Evolutionary conservation across 1,139 yeast species (phyloP).

Genomic region (Saccharomycopsis phalli): DNA sequence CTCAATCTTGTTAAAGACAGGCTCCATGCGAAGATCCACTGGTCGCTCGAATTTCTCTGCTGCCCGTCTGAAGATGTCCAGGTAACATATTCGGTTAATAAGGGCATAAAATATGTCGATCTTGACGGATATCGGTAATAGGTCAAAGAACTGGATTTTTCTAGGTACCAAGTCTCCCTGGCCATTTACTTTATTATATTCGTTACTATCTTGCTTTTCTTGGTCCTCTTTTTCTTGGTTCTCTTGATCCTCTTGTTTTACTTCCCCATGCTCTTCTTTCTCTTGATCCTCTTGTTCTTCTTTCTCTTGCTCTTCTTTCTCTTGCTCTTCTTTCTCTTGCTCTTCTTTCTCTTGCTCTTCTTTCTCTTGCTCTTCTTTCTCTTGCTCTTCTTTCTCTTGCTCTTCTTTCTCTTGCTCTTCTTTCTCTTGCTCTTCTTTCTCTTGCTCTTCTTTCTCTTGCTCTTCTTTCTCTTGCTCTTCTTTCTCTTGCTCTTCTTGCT

Average conservation of each 20-base stretch:
- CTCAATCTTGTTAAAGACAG: slow-evolving; percentile 26
- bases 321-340: slow-evolving; percentile 14
- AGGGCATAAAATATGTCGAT: slow-evolving; percentile 32
- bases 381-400: slow-evolving; percentile 25
- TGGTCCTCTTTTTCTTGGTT: slow-evolving; percentile 25
- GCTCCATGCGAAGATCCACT: slow-evolving; percentile 28
- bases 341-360: slow-evolving; percentile 24
- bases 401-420: slow-evolving; percentile 25
- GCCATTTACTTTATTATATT: slow-evolving; percentile 22
- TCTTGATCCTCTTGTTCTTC: slow-evolving; percentile 16
- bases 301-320: slow-evolving; percentile 34
- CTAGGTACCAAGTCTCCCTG: no score
- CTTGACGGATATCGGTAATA: slow-evolving; percentile 31
- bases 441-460: slow-evolving; percentile 25
- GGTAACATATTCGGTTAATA: slow-evolving; percentile 30
- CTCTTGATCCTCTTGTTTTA: slow-evolving; percentile 26
- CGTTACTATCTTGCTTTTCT: slow-evolving; percentile 22
- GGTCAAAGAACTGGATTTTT: slow-evolving; percentile 28
- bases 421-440: slow-evolving; percentile 26
- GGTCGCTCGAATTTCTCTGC: slow-evolving; percentile 30
- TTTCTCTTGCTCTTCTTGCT: slow-evolving; percentile 29
- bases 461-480: slow-evolving; percentile 20
- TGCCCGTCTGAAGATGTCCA: slow-evolving; percentile 32
- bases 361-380: slow-evolving; percentile 25
- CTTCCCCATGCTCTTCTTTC: slow-evolving; percentile 22